These are phyloP conservation scores for Myxozyma monticola DNA, from an alignment of 805 yeast genomes.

Conservation along the genomic window DNA sequence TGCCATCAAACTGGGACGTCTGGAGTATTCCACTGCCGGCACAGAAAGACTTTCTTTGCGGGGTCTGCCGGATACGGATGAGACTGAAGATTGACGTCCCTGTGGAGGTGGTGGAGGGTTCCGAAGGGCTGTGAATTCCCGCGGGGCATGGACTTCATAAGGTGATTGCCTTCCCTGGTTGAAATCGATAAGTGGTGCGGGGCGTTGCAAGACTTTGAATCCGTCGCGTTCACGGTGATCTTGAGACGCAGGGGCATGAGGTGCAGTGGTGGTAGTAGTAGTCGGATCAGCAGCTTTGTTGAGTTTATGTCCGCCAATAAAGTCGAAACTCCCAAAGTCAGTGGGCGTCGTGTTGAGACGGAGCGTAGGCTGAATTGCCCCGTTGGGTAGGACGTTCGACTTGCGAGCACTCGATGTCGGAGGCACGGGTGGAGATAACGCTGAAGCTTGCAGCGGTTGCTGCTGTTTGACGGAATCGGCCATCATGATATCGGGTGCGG, in stretches of 20 bases:
- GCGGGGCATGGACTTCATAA: slow-evolving; percentile 2
- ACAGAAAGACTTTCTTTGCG: not conserved
- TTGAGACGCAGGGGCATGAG: not conserved
- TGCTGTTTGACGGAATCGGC: too few species aligned
- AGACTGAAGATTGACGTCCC: slow-evolving; percentile 5
- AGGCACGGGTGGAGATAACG: not conserved
- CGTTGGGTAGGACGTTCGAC: not conserved
- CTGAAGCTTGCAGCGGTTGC: too few species aligned
- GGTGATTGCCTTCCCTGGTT: slow-evolving; percentile 25
- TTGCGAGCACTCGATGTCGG: not conserved
- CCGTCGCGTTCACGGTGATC: not conserved
- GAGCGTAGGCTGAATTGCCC: not conserved
- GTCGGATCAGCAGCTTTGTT: slow-evolving; percentile 5
- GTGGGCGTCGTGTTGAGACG: slow-evolving; percentile 11
- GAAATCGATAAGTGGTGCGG: slow-evolving; percentile 21
- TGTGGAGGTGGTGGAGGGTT: slow-evolving; percentile 27
- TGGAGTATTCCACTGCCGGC: not conserved
- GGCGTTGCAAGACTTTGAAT: slow-evolving; percentile 24
- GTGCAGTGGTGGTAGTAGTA: slow-evolving; percentile 4
- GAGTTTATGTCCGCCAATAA: slow-evolving; percentile 23
- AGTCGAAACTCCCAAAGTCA: slow-evolving; percentile 3
- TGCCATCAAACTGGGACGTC: too few species aligned
- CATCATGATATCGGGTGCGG: slow-evolving; percentile 17
- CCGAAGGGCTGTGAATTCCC: slow-evolving; percentile 19
- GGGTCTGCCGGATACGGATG: not conserved